Evolutionary conservation across 2,329 filamentous ascomycete species (phyloP).

Genomic region (Fusarium nisikadoi): DNA sequence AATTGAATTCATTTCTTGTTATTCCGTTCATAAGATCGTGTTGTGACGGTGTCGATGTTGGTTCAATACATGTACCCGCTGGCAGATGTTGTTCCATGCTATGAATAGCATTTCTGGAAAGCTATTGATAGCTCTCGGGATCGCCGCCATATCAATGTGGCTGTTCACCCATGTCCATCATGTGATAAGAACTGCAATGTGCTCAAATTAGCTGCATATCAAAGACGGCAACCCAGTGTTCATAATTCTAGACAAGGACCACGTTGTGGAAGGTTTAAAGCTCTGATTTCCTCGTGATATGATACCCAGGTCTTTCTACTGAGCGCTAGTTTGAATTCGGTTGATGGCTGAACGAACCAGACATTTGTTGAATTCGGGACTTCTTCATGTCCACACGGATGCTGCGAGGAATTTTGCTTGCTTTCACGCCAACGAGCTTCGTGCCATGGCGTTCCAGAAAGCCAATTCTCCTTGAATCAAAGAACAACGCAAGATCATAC

Average conservation of each 20-base stretch:
- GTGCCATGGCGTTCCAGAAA: not conserved
- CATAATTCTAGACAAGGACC: not conserved
- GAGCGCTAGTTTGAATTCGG: slow-evolving; percentile 11
- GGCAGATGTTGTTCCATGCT: not conserved
- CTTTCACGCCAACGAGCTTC: not conserved
- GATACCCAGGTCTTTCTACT: slow-evolving; percentile 7
- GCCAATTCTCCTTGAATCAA: not conserved
- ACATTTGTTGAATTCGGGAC: not conserved
- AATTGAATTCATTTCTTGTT: slow-evolving; percentile 22
- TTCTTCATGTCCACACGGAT: not conserved
- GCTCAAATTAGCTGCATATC: slow-evolving; percentile 14
- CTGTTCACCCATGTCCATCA: not conserved
- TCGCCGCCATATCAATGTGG: not conserved
- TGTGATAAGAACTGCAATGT: slow-evolving; percentile 10
- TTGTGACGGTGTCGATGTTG: not conserved
- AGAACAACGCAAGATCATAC: not conserved
- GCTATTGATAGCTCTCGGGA: not conserved
- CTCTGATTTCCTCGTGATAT: slow-evolving; percentile 17
- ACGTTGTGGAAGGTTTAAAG: not conserved
- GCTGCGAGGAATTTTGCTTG: not conserved
- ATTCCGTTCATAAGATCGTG: not conserved
- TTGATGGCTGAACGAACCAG: not conserved
- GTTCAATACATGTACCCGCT: not conserved
- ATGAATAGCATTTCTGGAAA: not conserved
- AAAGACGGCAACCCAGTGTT: not conserved